Base-by-base conservation (phyloP, 352 stramenopile species). In the Globisporangium alternatum region DNA sequence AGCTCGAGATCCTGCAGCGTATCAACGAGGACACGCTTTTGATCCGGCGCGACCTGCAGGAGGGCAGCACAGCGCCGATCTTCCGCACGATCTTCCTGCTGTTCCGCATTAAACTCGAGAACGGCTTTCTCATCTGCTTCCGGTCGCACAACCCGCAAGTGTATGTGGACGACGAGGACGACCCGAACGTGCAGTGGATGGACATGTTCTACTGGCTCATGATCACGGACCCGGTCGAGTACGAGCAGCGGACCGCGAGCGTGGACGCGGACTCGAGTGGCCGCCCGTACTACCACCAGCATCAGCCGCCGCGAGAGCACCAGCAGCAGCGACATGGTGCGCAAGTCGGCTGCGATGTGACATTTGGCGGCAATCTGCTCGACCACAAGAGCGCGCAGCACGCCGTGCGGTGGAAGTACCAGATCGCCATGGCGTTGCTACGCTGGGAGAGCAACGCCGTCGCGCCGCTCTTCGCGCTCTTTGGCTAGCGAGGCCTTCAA, bases 201-300 rank as follows among this genome's bases (percentile, higher is more conserved):
- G 81, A 90, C 35, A 92, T 92, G 81, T 90, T 90, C 43, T 92
- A 92, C 74, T 92, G 83, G 83, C 81, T 92, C 51, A 87, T 90
- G 83, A 77, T 92, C 62, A 88, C 82, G 1, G 80, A 92, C 59
- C 77, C 80, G 3, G 52, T 58, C 10, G 52, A 58, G 10, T 41
- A 33, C 31, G 52, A 58, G 7, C 28, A 43, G 19, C 28, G 43
- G 25, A n/a, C 39, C 0, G 51, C 7, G 1, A 25, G n/a, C 25
- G 67, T 61, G 0, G 60, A 62, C 0, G 60, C 70, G 39, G 57
- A 67, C 51, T 48, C 5, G 19, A 13, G 31, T 35, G 3, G 25
- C 54, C 39, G 37, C n/a, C 45, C 15, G 45, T 28, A 53, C 35
- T 21, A 65, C 39, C 21, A 58, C 22, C 59, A 58, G 22, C 67